Evolutionary conservation across 208 protist genomes (phyloP).

Genomic region (Acanthamoeba sp.): DNA sequence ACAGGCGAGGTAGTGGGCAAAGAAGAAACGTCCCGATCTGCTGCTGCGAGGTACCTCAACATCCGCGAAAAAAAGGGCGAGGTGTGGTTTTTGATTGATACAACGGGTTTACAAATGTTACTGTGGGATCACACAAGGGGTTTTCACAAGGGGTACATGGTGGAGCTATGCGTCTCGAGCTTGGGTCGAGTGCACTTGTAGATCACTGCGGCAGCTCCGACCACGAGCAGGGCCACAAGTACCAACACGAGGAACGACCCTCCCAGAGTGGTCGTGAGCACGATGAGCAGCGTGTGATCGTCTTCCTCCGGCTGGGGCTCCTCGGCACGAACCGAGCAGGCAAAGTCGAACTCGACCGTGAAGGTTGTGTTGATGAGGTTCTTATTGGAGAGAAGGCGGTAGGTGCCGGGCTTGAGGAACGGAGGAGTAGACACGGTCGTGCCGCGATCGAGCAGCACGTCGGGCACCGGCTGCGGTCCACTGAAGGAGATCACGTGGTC

Average conservation of each 20-base stretch:
- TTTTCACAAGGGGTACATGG: background rate
- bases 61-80: too few species aligned
- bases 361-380: conserved; percentile 68
- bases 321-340: background rate
- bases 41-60: too few species aligned
- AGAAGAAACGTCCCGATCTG: too few species aligned
- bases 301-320: background rate
- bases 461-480: conserved; percentile 34
- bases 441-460: conserved; percentile 32
- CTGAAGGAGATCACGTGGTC: conserved; percentile 65
- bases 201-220: background rate
- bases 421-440: background rate
- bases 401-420: conserved; percentile 54
- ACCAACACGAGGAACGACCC: background rate
- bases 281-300: conserved; percentile 50
- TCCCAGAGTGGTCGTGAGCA: background rate
- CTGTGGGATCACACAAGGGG: too few species aligned
- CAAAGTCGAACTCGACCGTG: background rate
- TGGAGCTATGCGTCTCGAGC: background rate
- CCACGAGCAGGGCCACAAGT: background rate
- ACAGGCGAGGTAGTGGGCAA: too few species aligned
- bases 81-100: too few species aligned
- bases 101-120: too few species aligned
- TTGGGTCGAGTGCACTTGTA: conserved; percentile 14
- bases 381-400: conserved; percentile 38